Percentiles rank a stretch among this genome's conserved stretches.
Evolutionary conservation across 2,329 filamentous ascomycete genomes (phyloP).

Genomic region (Anthostomella pinea): DNA sequence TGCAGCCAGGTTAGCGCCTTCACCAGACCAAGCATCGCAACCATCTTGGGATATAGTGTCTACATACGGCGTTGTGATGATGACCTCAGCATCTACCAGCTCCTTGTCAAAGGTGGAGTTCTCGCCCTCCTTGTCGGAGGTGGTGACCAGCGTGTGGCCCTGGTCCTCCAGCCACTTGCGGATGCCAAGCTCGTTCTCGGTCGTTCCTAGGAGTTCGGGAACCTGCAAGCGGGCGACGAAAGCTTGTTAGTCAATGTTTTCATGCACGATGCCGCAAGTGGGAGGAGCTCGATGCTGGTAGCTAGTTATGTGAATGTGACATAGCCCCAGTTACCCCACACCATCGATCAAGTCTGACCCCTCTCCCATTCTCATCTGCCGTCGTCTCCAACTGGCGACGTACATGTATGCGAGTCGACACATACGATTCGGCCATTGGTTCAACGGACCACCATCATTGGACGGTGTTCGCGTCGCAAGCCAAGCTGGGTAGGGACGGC

Average conservation of each 20-base stretch:
- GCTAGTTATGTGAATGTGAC: no score
- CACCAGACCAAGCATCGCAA: no score
- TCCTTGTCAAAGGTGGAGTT: slow-evolving; percentile 93
- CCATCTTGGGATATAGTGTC: slow-evolving; percentile 21
- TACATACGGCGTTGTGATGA: slow-evolving; percentile 92
- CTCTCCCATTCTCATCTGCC: slow-evolving; percentile 8
- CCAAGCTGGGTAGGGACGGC: slow-evolving; percentile 3
- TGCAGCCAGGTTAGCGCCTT: slow-evolving; percentile 40
- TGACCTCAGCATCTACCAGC: slow-evolving; percentile 93
- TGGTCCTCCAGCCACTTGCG: slow-evolving; percentile 97
- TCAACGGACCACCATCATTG: slow-evolving; percentile 11
- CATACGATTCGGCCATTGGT: not conserved
- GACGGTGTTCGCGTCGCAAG: slow-evolving; percentile 6
- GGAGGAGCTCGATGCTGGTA: slow-evolving; percentile 11
- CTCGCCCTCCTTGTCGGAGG: slow-evolving; percentile 94
- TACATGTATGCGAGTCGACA: slow-evolving; percentile 9
- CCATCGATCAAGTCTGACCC: slow-evolving; percentile 2
- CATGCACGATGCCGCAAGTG: slow-evolving; percentile 5
- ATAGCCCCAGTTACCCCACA: slow-evolving; percentile 19
- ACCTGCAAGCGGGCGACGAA: slow-evolving; percentile 43
- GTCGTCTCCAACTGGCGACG: slow-evolving; percentile 7
- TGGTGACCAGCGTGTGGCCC: slow-evolving; percentile 94
- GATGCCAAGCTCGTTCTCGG: slow-evolving; percentile 96
- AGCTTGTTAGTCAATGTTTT: slow-evolving; percentile 17
- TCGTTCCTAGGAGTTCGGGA: slow-evolving; percentile 86